Percentiles rank a stretch among this genome's conserved stretches.
These are phyloP conservation scores for Sordariomycetes sp. DNA, from an alignment of 2,329 filamentous ascomycete genomes.

Conservation along the genomic window DNA sequence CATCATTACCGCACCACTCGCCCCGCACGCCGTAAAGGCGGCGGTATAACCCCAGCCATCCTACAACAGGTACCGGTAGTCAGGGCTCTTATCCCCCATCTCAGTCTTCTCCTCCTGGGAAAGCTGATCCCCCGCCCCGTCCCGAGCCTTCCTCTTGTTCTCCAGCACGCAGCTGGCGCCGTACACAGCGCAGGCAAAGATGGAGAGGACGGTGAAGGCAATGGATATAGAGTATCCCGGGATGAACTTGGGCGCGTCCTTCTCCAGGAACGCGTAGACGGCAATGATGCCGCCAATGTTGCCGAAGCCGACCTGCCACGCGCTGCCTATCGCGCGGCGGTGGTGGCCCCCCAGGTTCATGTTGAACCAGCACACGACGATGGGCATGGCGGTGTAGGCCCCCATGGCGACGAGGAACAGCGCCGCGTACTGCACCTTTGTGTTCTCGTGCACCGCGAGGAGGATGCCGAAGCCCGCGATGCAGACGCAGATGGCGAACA, in stretches of 20 bases:
- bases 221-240: slow-evolving; percentile 69
- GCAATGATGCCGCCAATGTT: slow-evolving; percentile 71
- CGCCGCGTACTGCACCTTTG: slow-evolving; percentile 57
- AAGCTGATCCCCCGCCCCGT: slow-evolving; percentile 26
- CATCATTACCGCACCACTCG: too few species aligned
- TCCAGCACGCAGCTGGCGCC: slow-evolving; percentile 40
- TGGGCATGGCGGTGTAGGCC: slow-evolving; percentile 77
- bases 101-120: slow-evolving; percentile 50
- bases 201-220: slow-evolving; percentile 57
- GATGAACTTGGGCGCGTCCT: slow-evolving; percentile 55
- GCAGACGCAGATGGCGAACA: slow-evolving; percentile 57
- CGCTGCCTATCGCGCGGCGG: slow-evolving; percentile 54
- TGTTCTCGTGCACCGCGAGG: slow-evolving; percentile 55
- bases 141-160: slow-evolving; percentile 44
- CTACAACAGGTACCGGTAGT: slow-evolving; percentile 45
- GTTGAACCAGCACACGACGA: slow-evolving; percentile 72
- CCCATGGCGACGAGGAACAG: slow-evolving; percentile 75
- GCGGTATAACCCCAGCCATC: slow-evolving; percentile 1
- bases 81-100: slow-evolving; percentile 44
- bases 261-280: slow-evolving; percentile 53
- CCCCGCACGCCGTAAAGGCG: too few species aligned
- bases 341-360: slow-evolving; percentile 69
- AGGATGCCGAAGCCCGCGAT: slow-evolving; percentile 68
- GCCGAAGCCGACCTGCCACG: slow-evolving; percentile 68
- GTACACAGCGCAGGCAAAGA: slow-evolving; percentile 47